Conservation (phyloP, 495 filamentous ascomycete genomes). For the Aspergillus affinis region DNA sequence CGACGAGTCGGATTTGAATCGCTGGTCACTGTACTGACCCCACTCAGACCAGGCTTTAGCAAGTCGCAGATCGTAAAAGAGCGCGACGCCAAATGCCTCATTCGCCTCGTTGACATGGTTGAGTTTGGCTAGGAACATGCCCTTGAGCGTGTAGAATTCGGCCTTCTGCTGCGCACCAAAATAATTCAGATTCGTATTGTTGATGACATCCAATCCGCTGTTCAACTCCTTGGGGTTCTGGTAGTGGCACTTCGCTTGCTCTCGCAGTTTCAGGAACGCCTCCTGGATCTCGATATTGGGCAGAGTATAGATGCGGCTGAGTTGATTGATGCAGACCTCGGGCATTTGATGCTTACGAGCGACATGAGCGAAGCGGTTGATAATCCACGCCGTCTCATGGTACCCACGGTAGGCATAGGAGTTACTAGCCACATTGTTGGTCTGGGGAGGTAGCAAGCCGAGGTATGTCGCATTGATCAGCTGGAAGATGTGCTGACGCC, state of each 20-base stretch:
- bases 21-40: slow-evolving; percentile 95
- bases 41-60: slow-evolving; percentile 99
- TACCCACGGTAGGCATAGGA: slow-evolving; percentile 97
- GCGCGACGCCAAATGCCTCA: slow-evolving; percentile 86
- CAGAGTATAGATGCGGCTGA: slow-evolving; percentile 96
- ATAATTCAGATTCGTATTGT: slow-evolving; percentile 98
- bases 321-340: slow-evolving; percentile 94
- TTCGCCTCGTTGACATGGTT: slow-evolving; percentile 86
- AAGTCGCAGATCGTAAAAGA: slow-evolving; percentile 92
- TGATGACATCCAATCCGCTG: slow-evolving; percentile 94
- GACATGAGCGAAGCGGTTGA: slow-evolving; percentile 97
- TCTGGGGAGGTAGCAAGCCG: slow-evolving; percentile 74
- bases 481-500: slow-evolving; percentile 98
- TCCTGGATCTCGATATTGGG: slow-evolving; percentile 99
- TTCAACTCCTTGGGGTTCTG: slow-evolving; percentile 89
- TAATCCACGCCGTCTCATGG: slow-evolving; percentile 99
- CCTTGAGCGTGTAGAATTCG: slow-evolving; percentile 98
- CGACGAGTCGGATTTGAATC: slow-evolving; percentile 84
- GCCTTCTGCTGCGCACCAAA: slow-evolving; percentile 95
- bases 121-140: slow-evolving; percentile 97
- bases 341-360: slow-evolving; percentile 95
- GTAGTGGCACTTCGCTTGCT: slow-evolving; percentile 98
- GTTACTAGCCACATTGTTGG: slow-evolving; percentile 73
- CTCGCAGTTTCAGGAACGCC: slow-evolving; percentile 93
- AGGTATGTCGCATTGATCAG: slow-evolving; percentile 95